A percentile compares a stretch with the other conserved stretches of the same genome.
Evolutionary conservation across 495 filamentous ascomycete species (phyloP).

Genomic region (Usnea hakonensis): DNA sequence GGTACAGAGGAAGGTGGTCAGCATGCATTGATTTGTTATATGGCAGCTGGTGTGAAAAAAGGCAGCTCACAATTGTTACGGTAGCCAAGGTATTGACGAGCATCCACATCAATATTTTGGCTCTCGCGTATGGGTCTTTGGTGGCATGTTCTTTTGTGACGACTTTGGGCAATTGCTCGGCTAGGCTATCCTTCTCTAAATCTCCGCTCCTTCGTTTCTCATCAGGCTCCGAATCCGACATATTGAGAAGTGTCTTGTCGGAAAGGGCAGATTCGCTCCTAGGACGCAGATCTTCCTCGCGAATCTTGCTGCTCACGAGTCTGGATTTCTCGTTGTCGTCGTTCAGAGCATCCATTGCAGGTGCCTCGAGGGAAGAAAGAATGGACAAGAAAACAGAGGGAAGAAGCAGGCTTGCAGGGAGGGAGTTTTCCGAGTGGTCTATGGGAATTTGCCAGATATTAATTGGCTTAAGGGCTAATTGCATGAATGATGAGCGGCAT

Average conservation of each 20-base stretch:
- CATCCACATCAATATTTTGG: constrained; percentile 24
- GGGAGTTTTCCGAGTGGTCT: too few relatives aligned
- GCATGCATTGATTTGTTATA: background rate
- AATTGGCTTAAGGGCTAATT: background rate
- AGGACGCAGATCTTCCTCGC: constrained; percentile 2
- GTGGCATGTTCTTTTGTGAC: constrained; percentile 21
- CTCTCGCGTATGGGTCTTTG: constrained; percentile 17
- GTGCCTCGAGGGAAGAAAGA: background rate
- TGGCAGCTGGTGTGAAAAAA: background rate
- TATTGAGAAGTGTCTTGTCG: constrained; percentile 20
- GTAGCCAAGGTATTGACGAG: constrained; percentile 24
- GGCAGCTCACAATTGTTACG: constrained; percentile 23
- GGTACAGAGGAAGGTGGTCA: constrained; percentile 1
- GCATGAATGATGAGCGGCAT: background rate
- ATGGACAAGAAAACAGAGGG: background rate
- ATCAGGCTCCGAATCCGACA: constrained; percentile 21
- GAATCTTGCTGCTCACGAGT: constrained; percentile 4
- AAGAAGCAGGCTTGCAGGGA: background rate
- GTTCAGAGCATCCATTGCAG: constrained; percentile 15
- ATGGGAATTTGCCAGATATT: background rate
- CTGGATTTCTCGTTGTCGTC: constrained; percentile 6
- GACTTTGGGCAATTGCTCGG: constrained; percentile 11
- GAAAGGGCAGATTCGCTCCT: constrained; percentile 17
- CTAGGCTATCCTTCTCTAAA: constrained; percentile 17
- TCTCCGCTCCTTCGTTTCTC: constrained; percentile 15